Evolutionary conservation across 2,329 filamentous ascomycete genomes (phyloP).

Genomic region (Fonsecaea erecta): DNA sequence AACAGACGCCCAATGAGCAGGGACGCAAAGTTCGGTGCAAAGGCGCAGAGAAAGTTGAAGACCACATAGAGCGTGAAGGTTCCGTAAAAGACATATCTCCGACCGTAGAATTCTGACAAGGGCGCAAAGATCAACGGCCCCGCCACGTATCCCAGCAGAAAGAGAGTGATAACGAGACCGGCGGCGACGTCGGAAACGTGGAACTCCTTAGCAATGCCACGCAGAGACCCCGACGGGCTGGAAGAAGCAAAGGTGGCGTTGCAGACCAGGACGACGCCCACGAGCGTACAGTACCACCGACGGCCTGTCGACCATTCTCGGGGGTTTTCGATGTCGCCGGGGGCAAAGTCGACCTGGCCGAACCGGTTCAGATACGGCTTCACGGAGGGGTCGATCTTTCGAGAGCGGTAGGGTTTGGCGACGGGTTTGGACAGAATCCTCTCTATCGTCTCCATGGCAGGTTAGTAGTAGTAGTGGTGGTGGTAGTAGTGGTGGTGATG

Average conservation of each 20-base stretch:
- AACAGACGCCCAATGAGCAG: constrained; percentile 62
- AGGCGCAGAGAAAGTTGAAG: constrained; percentile 61
- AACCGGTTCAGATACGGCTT: constrained; percentile 54
- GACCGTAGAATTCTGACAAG: constrained; percentile 67
- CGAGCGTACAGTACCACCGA: constrained; percentile 50
- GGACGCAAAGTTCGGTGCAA: constrained; percentile 58
- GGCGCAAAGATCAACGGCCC: constrained; percentile 68
- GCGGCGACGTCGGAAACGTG: constrained; percentile 54
- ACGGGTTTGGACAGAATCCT: constrained; percentile 57
- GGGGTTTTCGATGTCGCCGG: constrained; percentile 55
- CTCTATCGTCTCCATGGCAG: constrained; percentile 47
- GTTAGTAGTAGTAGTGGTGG: constrained; percentile 50
- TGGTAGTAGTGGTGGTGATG: neutral
- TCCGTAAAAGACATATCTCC: constrained; percentile 58
- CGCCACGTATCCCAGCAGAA: constrained; percentile 66
- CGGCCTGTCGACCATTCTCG: constrained; percentile 46
- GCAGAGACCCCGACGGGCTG: constrained; percentile 46
- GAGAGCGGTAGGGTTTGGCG: constrained; percentile 59
- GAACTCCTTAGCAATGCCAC: constrained; percentile 53
- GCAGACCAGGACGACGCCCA: constrained; percentile 53
- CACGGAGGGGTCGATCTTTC: constrained; percentile 44
- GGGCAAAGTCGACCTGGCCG: constrained; percentile 58
- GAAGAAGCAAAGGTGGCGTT: constrained; percentile 62
- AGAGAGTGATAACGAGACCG: constrained; percentile 65
- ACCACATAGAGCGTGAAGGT: constrained; percentile 48